Base-by-base conservation (phyloP, 2,329 filamentous ascomycete species). In the Xylaria sp. region DNA sequence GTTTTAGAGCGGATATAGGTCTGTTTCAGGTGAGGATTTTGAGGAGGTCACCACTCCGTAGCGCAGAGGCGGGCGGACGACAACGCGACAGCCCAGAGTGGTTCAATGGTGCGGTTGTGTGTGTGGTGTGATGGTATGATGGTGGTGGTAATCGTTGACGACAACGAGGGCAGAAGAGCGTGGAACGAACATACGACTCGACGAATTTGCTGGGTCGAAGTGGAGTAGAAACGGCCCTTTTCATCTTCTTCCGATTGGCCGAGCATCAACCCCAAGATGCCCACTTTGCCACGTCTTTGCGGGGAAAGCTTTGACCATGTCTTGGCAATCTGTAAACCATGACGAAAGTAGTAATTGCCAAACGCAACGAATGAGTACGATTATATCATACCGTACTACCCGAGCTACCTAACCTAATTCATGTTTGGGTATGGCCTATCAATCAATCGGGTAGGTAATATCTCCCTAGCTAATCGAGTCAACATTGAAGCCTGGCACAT, bases 11-110 rank as follows among this genome's bases (percentile, higher is more conserved):
- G 34, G 34, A 39, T 23, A 28, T 68, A 50, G 46, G 32, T 30
- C 59, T 65, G 36, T 66, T 67, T 70, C 64, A 66, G 70, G 69
- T 72, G 68, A 69, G 66, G 63, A 48, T 66, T 68, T 69, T 60
- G 66, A 71, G 70, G 68, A 72, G 70, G 64, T 71, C 70, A 72
- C 70, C 70, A 72, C 70, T 72, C 70, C 70, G 69, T 25, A 58
- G 56, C 60, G 65, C 46, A 32, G 41, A 34, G 59, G 58, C 25
- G 41, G 59, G 30, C 52, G 64, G 60, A 56, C 58, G 34, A 67
- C 62, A 63, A 61, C 9, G n/a, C 59, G 46, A 52, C 60, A 30
- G 53, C 55, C 55, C 52, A 34, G 41, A 43, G 60, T 65, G 64
- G 62, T 43, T 36, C 60, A 48, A 57, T 65, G 64, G 61, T 41